These are phyloP conservation scores for Eucalyptus marginata DNA, from an alignment of 345 rosid genomes.

Conservation along the genomic window DNA sequence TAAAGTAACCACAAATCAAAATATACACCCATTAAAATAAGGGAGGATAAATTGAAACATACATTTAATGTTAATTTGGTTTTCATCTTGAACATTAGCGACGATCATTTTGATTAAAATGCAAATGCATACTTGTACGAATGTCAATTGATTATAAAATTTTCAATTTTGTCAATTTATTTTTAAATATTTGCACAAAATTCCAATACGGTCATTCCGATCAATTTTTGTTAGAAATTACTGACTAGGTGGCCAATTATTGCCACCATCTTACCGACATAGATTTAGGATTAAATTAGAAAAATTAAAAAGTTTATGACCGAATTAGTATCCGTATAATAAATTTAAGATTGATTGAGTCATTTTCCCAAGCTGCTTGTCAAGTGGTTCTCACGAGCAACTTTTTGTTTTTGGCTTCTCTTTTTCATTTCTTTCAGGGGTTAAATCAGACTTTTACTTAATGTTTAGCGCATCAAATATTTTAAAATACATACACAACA, in stretches of 20 bases:
- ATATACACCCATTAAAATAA: background rate
- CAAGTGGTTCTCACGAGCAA: accelerated
- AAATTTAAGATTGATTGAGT: background rate
- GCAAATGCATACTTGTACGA: background rate
- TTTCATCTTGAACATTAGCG: background rate
- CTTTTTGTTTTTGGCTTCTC: background rate
- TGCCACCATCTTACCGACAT: background rate
- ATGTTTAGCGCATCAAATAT: background rate
- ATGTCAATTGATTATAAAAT: accelerated
- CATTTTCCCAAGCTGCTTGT: background rate
- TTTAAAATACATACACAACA: background rate
- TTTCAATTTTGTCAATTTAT: background rate
- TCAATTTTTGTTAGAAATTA: background rate
- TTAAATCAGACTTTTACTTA: background rate
- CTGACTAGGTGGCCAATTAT: accelerated
- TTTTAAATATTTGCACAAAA: accelerated
- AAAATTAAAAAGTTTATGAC: background rate
- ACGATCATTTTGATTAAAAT: background rate
- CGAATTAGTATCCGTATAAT: accelerated
- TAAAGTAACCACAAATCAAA: background rate
- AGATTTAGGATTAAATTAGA: background rate
- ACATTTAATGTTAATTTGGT: background rate
- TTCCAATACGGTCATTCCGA: accelerated
- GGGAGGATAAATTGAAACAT: background rate
- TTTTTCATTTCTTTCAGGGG: background rate